Conservation (phyloP, 768 basidiomycete species). For the Brasilioporus rufonigricans region DNA sequence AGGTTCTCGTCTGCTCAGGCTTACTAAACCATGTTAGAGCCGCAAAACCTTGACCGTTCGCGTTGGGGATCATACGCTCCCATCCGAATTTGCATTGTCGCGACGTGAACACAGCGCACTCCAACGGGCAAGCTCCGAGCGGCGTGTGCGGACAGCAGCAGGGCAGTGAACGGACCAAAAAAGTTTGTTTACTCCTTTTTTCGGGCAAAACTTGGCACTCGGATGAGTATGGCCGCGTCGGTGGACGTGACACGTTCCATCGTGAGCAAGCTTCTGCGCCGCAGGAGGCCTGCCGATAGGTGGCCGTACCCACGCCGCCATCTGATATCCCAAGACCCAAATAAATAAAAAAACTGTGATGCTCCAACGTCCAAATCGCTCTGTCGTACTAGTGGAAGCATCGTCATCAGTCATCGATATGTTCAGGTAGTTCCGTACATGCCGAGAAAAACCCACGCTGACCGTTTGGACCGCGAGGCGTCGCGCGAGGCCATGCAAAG, state of each 20-base stretch:
- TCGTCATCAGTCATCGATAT: not conserved
- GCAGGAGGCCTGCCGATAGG: not conserved
- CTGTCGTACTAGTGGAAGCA: not conserved
- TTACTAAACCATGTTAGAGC: constrained; percentile 1
- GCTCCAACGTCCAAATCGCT: not conserved
- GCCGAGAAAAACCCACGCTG: constrained; percentile 3
- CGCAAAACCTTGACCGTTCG: constrained; percentile 6
- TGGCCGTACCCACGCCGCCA: not conserved
- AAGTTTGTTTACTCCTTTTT: not conserved
- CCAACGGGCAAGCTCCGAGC: constrained; percentile 12
- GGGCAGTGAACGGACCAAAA: not conserved
- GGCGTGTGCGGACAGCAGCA: not conserved
- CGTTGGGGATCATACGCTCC: not conserved
- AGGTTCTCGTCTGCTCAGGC: not conserved
- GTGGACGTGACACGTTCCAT: constrained; percentile 13
- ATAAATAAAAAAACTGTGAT: not conserved
- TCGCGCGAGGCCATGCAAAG: not conserved
- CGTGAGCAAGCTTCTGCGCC: not conserved
- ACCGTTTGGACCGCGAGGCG: not conserved
- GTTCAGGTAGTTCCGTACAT: not conserved
- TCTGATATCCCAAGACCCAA: not conserved
- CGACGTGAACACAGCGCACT: not conserved
- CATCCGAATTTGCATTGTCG: constrained; percentile 4
- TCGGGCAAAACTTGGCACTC: not conserved
- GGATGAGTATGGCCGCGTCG: constrained; percentile 9